phyloP scores from a whole-genome alignment of 108 stramenopile species.

The Fragilariopsis cylindrus region DNA sequence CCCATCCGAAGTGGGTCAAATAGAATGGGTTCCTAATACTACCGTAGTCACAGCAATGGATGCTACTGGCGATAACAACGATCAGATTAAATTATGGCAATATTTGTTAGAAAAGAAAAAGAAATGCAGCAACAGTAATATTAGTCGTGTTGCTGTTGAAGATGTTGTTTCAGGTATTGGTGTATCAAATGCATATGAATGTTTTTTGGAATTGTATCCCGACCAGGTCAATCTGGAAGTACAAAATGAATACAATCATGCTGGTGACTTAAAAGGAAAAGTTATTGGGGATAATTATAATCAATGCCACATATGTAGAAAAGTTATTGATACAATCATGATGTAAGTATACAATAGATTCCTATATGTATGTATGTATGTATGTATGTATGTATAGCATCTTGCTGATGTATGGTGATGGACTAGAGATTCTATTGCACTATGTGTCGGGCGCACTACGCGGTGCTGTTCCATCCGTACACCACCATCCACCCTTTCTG shows the following conservation, averaged over 20 bases:
- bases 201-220: conserved; percentile 64
- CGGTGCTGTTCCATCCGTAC: too few species aligned
- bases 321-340: conserved; percentile 47
- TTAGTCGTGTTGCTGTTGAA: conserved; percentile 77
- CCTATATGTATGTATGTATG: background rate
- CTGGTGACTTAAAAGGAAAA: conserved; percentile 54
- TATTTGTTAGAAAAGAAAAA: conserved; percentile 55
- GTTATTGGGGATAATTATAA: conserved; percentile 46
- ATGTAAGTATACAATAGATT: conserved; percentile 4
- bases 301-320: conserved; percentile 37
- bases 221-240: conserved; percentile 51
- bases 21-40: conserved; percentile 74
- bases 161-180: conserved; percentile 89
- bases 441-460: too few species aligned
- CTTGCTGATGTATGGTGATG: too few species aligned
- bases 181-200: conserved; percentile 88
- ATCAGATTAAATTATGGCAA: conserved; percentile 62
- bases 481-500: too few species aligned
- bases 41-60: background rate
- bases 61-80: conserved; percentile 1
- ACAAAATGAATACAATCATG: conserved; percentile 49
- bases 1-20: conserved; percentile 89
- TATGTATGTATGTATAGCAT: background rate
- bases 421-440: too few species aligned
- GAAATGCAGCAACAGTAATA: background rate